Evolutionary conservation across 495 filamentous ascomycete species (phyloP), one percentile per base, ranked within the genome.

Genomic region (Hyphodiscus hymeniophilus): DNA sequence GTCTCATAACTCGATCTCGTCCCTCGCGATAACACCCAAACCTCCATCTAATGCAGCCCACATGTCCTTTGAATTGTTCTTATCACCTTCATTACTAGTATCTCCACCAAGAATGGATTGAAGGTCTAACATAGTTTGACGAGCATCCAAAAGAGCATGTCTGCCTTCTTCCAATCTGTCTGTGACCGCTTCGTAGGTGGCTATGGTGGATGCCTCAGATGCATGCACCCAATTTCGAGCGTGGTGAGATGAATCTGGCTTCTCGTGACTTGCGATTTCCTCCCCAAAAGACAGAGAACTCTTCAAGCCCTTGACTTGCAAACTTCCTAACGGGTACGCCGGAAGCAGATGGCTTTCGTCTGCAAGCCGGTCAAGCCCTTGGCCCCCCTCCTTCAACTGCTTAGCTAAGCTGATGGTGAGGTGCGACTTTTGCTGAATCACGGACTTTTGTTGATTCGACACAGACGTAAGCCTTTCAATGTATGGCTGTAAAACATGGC

Each of bases 331-430:
- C 6, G 82, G 79, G 45, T 84, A 78, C 32, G 73, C 69, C 0
- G 76, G 79, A 1, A 87, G 71, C 3, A 88, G 68, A 45, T 85
- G 81, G 54, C 80, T 85, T 51, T 88, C 84, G 28, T 86, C 78
- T 11, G 71, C 69, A 1, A 87, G 63, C 26, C 78, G 81, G 40
- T 77, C 73, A 10, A 87, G 63, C 0, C 63, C 59, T 45, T 78
- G 74, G 32, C 72, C 67, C 7, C 72, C 71, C 2, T 79, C 79
- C 16, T 72, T 70, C 42, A 79, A 71, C 46, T 85, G 79, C 52
- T 75, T 80, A 2, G 71, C 60, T 13, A 88, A 66, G 22, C 73
- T 59, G 8, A 66, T 69, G 30, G 75, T 70, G 36, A 87, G 55
- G 55, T 85, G 79, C 5, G 76, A 73, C 39, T 80, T 84, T 44